Base-by-base conservation (phyloP, 106 monocot genomes). In the Allium fistulosum region DNA sequence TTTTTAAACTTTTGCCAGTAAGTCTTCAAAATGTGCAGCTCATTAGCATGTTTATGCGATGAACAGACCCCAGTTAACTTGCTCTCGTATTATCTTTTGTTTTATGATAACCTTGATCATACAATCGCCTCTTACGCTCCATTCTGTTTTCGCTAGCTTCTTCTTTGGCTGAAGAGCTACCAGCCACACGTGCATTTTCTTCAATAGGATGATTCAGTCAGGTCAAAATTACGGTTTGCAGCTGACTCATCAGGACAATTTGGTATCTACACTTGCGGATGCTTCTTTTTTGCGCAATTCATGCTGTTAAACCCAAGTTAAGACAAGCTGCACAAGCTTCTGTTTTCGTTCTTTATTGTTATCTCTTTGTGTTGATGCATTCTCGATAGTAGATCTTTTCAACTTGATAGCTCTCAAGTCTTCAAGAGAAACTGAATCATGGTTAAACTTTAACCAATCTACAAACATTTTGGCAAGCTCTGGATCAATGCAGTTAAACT, bases 121-220 rank as follows among this genome's bases (percentile, higher is more conserved):
- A 81, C 46, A 80, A 57, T 26, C 89, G 74, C 63, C 86, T 64
- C 51, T 94, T 88, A 63, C 93, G 68, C 14, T 88, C 93, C 93
- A 94, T 94, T 51, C 93, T 73, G 78, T 84, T 94, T 84, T 88
- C 90, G 56, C 93, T 67, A 0, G 93, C 93, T 46, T 94, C 93
- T 65, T 80, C 87, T 10, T 85, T 90, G 0, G 89, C 80, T 3
- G 87, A 85, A 1, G 87, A 61, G 46, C 75, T n/a, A 14, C 71
- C 68, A 11, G 17, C 60, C 10, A 62, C 76, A 57, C 48, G 52
- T 1, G 53, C 4, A 66, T 67, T 77, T 50, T 77, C 74, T 15
- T 18, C 46, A 15, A 66, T 4, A 1, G 57, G 14, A 17, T 15
- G 62, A 45, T 51, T 67, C 8, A 53, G 10, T 11, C 8, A 11